phyloP scores from a whole-genome alignment of 768 basidiomycete genomes.

The Lyophyllum decastes region DNA sequence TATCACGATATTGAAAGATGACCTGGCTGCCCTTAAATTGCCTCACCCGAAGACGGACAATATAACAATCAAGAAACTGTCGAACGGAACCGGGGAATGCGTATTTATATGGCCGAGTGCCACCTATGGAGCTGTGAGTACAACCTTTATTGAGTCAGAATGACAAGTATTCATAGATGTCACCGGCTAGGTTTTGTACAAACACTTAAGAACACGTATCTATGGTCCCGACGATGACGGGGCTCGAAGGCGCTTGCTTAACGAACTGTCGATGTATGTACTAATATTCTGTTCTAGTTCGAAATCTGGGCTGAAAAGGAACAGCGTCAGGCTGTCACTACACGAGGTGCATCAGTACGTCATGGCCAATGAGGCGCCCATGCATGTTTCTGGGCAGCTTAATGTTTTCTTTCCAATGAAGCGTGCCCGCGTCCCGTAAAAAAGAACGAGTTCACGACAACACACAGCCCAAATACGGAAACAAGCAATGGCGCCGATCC shows the following conservation, averaged over 20 bases:
- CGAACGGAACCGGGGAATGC: conserved; percentile 25
- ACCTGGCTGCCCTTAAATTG: conserved; percentile 36
- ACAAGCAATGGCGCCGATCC: conserved; percentile 7
- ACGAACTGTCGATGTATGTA: conserved; percentile 32
- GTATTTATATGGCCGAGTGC: conserved; percentile 20
- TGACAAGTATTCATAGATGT: not conserved
- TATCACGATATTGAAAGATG: conserved; percentile 27
- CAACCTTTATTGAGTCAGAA: not conserved
- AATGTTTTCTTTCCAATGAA: not conserved
- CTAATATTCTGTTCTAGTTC: not conserved
- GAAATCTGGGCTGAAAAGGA: not conserved
- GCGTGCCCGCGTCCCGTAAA: not conserved
- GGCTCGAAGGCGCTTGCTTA: conserved; percentile 12
- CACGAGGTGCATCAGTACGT: conserved; percentile 8
- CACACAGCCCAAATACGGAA: not conserved
- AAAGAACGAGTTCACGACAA: not conserved
- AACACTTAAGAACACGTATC: conserved; percentile 15
- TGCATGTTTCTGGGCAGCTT: not conserved
- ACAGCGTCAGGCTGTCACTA: conserved; percentile 8
- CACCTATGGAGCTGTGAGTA: conserved; percentile 4
- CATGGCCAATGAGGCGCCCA: not conserved
- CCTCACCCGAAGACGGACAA: conserved; percentile 40
- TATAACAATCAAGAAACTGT: conserved; percentile 26
- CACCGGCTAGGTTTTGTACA: conserved; percentile 20
- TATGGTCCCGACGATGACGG: conserved; percentile 7